Evolutionary conservation across 225 moss, liverwort and hornwort species (phyloP), one percentile per base, ranked within the genome.

Genomic region (Sphagnum tenellum): DNA sequence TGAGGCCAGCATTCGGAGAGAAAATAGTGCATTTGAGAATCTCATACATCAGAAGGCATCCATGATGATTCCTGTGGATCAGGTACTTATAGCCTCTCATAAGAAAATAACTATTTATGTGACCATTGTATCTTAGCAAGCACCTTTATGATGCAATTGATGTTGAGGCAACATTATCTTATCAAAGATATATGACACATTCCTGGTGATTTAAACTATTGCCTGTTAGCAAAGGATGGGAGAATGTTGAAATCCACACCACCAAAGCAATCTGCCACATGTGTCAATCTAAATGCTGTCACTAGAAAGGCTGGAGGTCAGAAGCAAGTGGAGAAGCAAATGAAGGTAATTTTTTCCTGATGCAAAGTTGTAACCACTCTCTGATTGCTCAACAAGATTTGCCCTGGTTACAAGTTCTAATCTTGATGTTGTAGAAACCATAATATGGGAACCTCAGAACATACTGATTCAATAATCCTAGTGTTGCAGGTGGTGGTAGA

Each of bases 11-110:
- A 87, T 98, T 55, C 88, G 83, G 64, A 82, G 69, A 65, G 96
- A 98, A 67, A 98, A 92, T 64, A 66, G 52, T 74, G 80, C 96
- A 11, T 98, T 98, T 67, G 96, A 98, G 77, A 75, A 75, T 69
- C 77, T 98, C 49, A 98, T 98, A 46, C 77, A 92, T 70, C 89
- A 93, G 67, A 98, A 98, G 76, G 92, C 92, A 52, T 87, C 93
- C 13, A 90, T 98, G 90, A 87, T 92, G 55, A 93, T 98, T 70
- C 96, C 96, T 65, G 93, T 98, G 45, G 96, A 98, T 71, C 92
- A 96, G 90, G 96, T 92, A 48, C 29, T 29, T 29, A 29, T 29
- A 29, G 29, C 29, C 29, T 29, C 29, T 29, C 29, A 29, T 29
- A 29, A 29, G 29, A 29, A 29, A 29, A 29, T 29, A 29, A 29